Evolutionary conservation across 2,329 filamentous ascomycete genomes (phyloP).

Genomic region (Diaporthe sp.): DNA sequence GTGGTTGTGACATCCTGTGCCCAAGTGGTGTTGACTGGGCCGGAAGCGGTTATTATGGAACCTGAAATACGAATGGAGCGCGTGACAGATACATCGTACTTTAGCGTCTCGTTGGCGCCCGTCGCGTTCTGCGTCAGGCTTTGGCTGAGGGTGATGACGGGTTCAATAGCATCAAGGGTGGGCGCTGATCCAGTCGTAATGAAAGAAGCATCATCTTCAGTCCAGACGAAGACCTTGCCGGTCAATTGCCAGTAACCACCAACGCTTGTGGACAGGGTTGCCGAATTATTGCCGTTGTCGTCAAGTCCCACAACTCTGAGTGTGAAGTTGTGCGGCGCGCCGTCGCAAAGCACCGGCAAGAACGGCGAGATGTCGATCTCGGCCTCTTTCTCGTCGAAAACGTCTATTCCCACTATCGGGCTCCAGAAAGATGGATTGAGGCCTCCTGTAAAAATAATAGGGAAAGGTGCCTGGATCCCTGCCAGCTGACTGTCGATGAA

Average conservation of each 20-base stretch:
- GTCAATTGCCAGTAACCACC: constrained; percentile 82
- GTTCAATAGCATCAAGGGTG: constrained; percentile 50
- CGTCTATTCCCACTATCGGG: constrained; percentile 82
- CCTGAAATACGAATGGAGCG: constrained; percentile 69
- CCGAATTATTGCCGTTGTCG: constrained; percentile 64
- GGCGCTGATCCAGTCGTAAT: constrained; percentile 64
- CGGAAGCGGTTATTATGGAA: constrained; percentile 61
- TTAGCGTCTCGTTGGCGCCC: constrained; percentile 70
- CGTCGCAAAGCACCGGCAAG: constrained; percentile 77
- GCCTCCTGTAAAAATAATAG: constrained; percentile 87
- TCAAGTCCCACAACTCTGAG: constrained; percentile 76
- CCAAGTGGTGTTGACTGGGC: constrained; percentile 61
- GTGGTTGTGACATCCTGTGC: constrained; percentile 68
- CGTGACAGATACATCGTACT: constrained; percentile 68
- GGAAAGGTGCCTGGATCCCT: constrained; percentile 85
- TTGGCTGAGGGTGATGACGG: constrained; percentile 66
- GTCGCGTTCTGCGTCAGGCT: constrained; percentile 58
- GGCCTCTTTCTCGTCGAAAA: constrained; percentile 83
- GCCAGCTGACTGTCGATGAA: constrained; percentile 80
- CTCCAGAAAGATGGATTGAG: constrained; percentile 82
- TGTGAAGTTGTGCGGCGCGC: constrained; percentile 73
- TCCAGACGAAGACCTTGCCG: constrained; percentile 84
- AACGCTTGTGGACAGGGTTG: constrained; percentile 67
- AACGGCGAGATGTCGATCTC: constrained; percentile 88
- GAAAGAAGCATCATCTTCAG: constrained; percentile 63